Evolutionary conservation across 1,284 basidiomycete genomes (phyloP).

Genomic region (Boletus semigastroideus): DNA sequence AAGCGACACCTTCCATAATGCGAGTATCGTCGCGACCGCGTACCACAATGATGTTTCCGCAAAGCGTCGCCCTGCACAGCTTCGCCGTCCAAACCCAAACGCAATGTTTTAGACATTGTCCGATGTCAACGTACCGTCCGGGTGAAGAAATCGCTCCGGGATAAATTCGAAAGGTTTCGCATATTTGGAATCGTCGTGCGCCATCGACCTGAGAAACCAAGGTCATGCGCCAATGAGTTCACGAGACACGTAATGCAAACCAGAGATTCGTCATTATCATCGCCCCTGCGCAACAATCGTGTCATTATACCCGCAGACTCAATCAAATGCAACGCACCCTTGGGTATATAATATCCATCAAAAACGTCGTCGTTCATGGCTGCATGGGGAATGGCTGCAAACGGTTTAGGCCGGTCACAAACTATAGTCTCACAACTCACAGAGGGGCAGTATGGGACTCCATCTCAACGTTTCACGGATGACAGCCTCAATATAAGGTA

Average conservation of each 20-base stretch:
- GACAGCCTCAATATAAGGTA: slow-evolving; percentile 34
- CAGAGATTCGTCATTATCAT: slow-evolving; percentile 12
- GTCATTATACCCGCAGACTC: neutral
- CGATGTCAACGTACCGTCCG: slow-evolving; percentile 16
- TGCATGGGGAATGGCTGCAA: slow-evolving; percentile 15
- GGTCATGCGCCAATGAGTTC: neutral
- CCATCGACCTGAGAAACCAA: slow-evolving; percentile 10
- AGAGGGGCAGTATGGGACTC: slow-evolving; percentile 13
- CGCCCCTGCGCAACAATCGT: slow-evolving; percentile 5
- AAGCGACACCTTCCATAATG: slow-evolving; percentile 16
- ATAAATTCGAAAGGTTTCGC: slow-evolving; percentile 13
- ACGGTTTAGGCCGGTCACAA: neutral
- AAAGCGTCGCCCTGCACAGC: slow-evolving; percentile 16
- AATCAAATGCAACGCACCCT: slow-evolving; percentile 5
- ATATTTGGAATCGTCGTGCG: slow-evolving; percentile 15
- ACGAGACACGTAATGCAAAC: slow-evolving; percentile 1
- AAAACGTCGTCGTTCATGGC: slow-evolving; percentile 16
- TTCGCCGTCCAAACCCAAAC: slow-evolving; percentile 21
- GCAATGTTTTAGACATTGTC: slow-evolving; percentile 7
- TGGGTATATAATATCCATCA: slow-evolving; percentile 17
- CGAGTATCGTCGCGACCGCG: slow-evolving; percentile 13
- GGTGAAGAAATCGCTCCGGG: slow-evolving; percentile 20
- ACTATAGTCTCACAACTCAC: slow-evolving; percentile 7
- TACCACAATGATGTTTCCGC: slow-evolving; percentile 14
- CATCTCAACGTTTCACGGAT: slow-evolving; percentile 34